A percentile compares a stretch with the other conserved stretches of the same genome.
Evolutionary conservation across 176 grass and related monocot genomes (phyloP).

Genomic region (Oropetium thomaeum): DNA sequence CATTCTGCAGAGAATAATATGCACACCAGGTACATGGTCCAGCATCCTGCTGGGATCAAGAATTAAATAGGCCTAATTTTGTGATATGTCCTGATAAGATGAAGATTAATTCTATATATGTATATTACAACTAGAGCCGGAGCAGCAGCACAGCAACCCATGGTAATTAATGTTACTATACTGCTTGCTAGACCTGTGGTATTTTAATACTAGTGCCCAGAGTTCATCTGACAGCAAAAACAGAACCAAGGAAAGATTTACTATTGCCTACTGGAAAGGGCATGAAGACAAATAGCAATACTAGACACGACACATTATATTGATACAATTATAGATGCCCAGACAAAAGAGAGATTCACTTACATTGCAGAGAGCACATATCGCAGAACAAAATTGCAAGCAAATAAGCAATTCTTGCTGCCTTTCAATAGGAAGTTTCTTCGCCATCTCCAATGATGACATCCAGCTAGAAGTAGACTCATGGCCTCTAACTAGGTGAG

Average conservation of each 20-base stretch:
- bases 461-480: slow-evolving; percentile 59
- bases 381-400: slow-evolving; percentile 78
- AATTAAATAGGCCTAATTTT: not conserved
- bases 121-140: not conserved
- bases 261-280: not conserved
- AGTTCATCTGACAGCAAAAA: not conserved
- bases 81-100: not conserved
- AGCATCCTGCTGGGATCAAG: not conserved
- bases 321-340: not conserved
- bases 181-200: not conserved
- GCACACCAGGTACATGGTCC: not conserved
- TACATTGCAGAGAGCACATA: slow-evolving; percentile 92
- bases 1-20: slow-evolving; percentile 14
- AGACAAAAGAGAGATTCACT: slow-evolving; percentile 20
- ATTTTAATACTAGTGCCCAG: not conserved
- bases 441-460: slow-evolving; percentile 69
- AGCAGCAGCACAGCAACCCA: not conserved
- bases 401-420: slow-evolving; percentile 69
- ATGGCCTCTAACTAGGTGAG: slow-evolving; percentile 77
- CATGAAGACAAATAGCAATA: slow-evolving; percentile 1
- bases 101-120: not conserved
- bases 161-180: not conserved
- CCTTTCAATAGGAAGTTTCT: slow-evolving; percentile 69
- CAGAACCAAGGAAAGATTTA: not conserved
- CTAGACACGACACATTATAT: not conserved